Conservation (phyloP, 2,329 filamentous ascomycete genomes). For the Shiraia bambusicola region DNA sequence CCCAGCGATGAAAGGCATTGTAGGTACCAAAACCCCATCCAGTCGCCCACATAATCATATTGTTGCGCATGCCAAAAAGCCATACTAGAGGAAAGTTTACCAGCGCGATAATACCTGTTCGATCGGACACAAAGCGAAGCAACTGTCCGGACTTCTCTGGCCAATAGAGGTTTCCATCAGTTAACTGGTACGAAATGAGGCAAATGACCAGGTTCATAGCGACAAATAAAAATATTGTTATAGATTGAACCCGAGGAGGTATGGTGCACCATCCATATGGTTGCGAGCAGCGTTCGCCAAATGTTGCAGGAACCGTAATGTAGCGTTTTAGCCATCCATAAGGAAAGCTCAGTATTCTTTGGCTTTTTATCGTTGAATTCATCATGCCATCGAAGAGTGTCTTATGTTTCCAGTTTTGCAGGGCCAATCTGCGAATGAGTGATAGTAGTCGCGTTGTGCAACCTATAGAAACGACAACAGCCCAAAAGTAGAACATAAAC, state of each 20-base stretch:
- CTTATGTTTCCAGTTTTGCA: conserved; percentile 9
- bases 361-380: background rate
- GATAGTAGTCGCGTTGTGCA: conserved; percentile 22
- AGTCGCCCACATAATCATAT: conserved; percentile 65
- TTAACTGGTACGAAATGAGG: conserved; percentile 49
- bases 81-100: conserved; percentile 66
- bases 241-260: conserved; percentile 51
- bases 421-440: conserved; percentile 13
- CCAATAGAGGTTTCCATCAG: conserved; percentile 51
- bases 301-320: conserved; percentile 48
- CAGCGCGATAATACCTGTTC: conserved; percentile 65
- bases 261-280: conserved; percentile 49
- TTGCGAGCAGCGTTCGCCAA: conserved; percentile 47
- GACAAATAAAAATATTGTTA: conserved; percentile 50
- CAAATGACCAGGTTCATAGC: conserved; percentile 49
- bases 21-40: conserved; percentile 69
- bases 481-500: conserved; percentile 40
- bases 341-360: conserved; percentile 2
- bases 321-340: conserved; percentile 29
- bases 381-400: background rate
- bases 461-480: conserved; percentile 27
- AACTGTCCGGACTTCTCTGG: conserved; percentile 42
- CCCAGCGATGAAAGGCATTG: conserved; percentile 68
- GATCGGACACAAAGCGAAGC: conserved; percentile 61
- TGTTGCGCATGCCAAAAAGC: conserved; percentile 69